Evolutionary conservation across 257 asterid genomes (phyloP).

Genomic region (Capsicum pubescens): DNA sequence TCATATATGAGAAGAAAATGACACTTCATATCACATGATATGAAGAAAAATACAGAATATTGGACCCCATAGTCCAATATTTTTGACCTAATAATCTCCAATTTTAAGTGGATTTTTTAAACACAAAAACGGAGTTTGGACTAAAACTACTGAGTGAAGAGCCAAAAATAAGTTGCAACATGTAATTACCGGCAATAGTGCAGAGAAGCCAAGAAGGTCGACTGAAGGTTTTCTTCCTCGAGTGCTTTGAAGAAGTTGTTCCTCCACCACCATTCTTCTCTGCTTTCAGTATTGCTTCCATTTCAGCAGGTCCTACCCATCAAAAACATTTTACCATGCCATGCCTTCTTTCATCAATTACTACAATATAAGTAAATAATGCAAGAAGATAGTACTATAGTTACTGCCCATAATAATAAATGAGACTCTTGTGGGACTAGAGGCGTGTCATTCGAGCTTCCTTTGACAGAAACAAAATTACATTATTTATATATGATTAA

Average conservation of each 20-base stretch:
- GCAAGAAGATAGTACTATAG: not conserved
- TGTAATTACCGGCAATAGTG: conserved; percentile 67
- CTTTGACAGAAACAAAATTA: too few relatives aligned
- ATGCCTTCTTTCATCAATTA: conserved; percentile 9
- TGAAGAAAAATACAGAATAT: not conserved
- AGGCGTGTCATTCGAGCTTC: too few relatives aligned
- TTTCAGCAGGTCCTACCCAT: conserved; percentile 36
- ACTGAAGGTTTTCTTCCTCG: conserved; percentile 54
- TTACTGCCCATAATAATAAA: not conserved
- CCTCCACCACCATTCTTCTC: conserved; percentile 44
- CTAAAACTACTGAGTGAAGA: not conserved
- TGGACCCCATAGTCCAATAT: not conserved
- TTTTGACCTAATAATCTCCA: not conserved
- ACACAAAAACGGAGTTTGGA: not conserved
- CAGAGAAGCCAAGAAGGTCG: conserved; percentile 93
- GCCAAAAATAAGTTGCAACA: not conserved
- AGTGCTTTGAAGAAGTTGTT: conserved; percentile 36
- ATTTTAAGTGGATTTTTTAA: not conserved
- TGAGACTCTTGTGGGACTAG: too few relatives aligned
- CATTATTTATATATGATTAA: too few relatives aligned
- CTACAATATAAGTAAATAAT: not conserved
- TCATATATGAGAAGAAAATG: conserved; percentile 41
- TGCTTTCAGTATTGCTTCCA: conserved; percentile 50
- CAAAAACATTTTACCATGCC: not conserved
- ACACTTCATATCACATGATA: conserved; percentile 40